Evolutionary conservation across 2,329 filamentous ascomycete species (phyloP).

Genomic region (Penicillium aurantiogriseum): DNA sequence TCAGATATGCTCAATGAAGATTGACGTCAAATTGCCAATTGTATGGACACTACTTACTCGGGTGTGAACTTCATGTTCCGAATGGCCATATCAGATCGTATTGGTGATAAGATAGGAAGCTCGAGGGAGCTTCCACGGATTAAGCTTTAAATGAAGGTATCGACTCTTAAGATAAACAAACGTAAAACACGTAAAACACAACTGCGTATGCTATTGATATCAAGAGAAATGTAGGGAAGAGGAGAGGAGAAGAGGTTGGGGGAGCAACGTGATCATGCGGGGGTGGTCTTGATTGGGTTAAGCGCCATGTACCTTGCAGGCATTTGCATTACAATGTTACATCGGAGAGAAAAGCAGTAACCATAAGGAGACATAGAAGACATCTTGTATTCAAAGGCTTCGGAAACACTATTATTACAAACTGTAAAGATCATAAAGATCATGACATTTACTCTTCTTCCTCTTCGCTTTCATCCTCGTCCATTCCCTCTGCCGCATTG

Average conservation of each 20-base stretch:
- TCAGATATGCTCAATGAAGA: background rate
- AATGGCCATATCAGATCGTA: constrained; percentile 39
- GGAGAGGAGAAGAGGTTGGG: background rate
- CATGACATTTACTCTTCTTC: constrained; percentile 55
- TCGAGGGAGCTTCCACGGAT: constrained; percentile 8
- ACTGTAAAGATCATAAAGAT: constrained; percentile 12
- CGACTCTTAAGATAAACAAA: background rate
- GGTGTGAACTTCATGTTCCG: constrained; percentile 44
- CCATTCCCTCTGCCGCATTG: constrained; percentile 85
- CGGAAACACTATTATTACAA: constrained; percentile 20
- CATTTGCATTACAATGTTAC: background rate
- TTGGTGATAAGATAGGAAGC: constrained; percentile 21
- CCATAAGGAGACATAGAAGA: background rate
- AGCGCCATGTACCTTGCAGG: background rate
- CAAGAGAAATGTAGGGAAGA: background rate
- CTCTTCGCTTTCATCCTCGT: constrained; percentile 84
- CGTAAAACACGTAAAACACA: background rate
- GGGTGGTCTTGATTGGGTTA: constrained; percentile 6
- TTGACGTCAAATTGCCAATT: background rate
- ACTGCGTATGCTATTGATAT: background rate
- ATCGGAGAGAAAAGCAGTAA: background rate
- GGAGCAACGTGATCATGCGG: constrained; percentile 7
- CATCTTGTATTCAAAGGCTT: constrained; percentile 17
- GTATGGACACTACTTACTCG: constrained; percentile 33
- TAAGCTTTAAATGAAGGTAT: constrained; percentile 1